Base-by-base conservation (phyloP, 148 eudicot genomes). In the Beta vulgaris region DNA sequence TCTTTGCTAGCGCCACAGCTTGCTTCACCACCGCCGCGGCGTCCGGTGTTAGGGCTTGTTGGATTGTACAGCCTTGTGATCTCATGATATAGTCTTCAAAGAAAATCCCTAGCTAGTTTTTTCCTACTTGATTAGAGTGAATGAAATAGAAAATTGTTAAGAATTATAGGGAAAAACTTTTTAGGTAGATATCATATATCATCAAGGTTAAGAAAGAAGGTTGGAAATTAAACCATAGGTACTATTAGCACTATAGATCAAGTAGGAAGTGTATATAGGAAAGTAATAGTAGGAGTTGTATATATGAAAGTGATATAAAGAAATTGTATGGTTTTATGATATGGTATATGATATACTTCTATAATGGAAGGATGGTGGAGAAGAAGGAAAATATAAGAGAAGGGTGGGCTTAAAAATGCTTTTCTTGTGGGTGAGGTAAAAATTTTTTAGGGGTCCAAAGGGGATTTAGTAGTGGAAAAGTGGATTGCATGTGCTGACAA, bases 401-500 rank as follows among this genome's bases (percentile, higher is more conserved):
- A 34, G 42, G 35, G 2, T 80, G 36, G 51, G 55, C 18, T 28
- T 58, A 37, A 62, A 79, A 79, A 83, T 83, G 83, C 91, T 84
- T 90, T 90, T 84, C 98, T 90, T 89, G 92, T 35, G 74, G 74
- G 73, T 77, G 91, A 85, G 96, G 91, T 81, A 74, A 87, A 85
- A 76, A 23, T 23, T 6, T 79, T 48, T 11, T 73, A 46, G 74
- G 76, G 76, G 71, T 73, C 79, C 72, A 48, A 75, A 80, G 79
- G 36, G 76, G 73, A 76, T 74, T 74, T 69, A 80, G 82, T 75
- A 81, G 87, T 85, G 88, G 85, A 86, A 86, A 91, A 91, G 98
- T 88, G 93, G 95, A 87, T 81, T 83, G 92, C 95, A 93, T 88
- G 93, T 89, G 93, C 75, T 81, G 90, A 90, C 89, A 87, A 84